Evolutionary conservation across 192 early-diverging fungal species (phyloP).

Genomic region (Rhizoclosmatium globosum): DNA sequence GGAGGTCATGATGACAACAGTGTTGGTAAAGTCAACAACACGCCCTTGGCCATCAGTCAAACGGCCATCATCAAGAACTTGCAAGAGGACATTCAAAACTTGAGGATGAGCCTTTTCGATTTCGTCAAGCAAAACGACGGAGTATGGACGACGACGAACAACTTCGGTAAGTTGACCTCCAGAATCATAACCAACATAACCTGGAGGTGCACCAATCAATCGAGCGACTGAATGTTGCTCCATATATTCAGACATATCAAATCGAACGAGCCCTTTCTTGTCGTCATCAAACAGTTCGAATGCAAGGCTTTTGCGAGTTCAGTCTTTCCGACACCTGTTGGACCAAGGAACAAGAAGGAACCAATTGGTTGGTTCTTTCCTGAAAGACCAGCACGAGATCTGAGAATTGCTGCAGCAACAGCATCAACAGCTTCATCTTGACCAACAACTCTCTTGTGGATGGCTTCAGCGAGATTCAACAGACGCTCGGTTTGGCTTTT

Average conservation of each 20-base stretch:
- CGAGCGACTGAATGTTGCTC: conserved; percentile 86
- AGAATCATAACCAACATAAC: conserved; percentile 94
- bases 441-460: conserved; percentile 89
- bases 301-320: conserved; percentile 66
- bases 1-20: conserved; percentile 94
- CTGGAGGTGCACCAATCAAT: conserved; percentile 93
- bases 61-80: conserved; percentile 96
- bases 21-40: conserved; percentile 93
- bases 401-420: conserved; percentile 89
- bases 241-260: conserved; percentile 99
- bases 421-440: conserved; percentile 91
- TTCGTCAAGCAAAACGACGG: conserved; percentile 96
- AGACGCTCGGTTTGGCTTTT: conserved; percentile 89
- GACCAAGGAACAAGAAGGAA: conserved; percentile 95
- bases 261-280: conserved; percentile 91
- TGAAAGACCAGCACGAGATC: conserved; percentile 89
- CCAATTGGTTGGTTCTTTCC: conserved; percentile 78
- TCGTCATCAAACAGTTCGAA: conserved; percentile 97
- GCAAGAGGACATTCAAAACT: conserved; percentile 92
- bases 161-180: conserved; percentile 97
- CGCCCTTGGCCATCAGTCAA: conserved; percentile 95
- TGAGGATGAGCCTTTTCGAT: conserved; percentile 96
- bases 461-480: conserved; percentile 75
- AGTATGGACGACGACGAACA: conserved; percentile 90
- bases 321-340: conserved; percentile 95